Evolutionary conservation across 129 eudicot species (phyloP).

Genomic region (Flaveria ramosissima): DNA sequence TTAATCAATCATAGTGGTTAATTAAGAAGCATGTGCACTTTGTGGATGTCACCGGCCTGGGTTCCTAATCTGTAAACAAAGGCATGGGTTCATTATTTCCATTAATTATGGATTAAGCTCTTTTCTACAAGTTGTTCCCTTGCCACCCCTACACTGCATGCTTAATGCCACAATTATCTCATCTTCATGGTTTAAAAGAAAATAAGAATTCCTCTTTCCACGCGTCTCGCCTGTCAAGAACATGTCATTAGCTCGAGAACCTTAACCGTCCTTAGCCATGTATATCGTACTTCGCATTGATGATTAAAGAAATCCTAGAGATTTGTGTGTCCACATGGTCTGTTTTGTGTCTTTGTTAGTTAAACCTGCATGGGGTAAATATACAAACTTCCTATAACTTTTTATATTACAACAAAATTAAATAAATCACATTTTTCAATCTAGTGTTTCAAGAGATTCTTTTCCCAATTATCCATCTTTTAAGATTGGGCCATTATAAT

Average conservation of each 20-base stretch:
- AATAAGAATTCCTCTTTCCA: conserved; percentile 7
- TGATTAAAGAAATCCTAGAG: conserved; percentile 16
- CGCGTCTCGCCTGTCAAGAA: conserved; percentile 19
- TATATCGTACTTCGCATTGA: background rate
- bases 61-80: conserved; percentile 10
- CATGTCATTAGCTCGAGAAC: conserved; percentile 16
- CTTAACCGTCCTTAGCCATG: conserved; percentile 21
- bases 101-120: conserved; percentile 22
- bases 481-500: conserved; percentile 16
- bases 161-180: conserved; percentile 22
- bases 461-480: conserved; percentile 6
- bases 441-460: conserved; percentile 9
- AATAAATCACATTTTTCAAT: background rate
- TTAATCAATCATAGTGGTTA: background rate
- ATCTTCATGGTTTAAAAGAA: conserved; percentile 9
- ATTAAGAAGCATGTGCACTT: conserved; percentile 19
- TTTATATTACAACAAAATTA: background rate
- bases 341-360: background rate
- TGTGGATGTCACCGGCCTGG: conserved; percentile 3
- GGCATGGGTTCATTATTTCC: background rate
- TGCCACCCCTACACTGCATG: conserved; percentile 21
- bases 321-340: conserved; percentile 8
- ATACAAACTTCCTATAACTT: background rate
- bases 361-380: background rate
- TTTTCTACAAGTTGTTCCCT: conserved; percentile 17